Conservation (phyloP, 2,329 filamentous ascomycete genomes). For the Colletotrichum lupini region DNA sequence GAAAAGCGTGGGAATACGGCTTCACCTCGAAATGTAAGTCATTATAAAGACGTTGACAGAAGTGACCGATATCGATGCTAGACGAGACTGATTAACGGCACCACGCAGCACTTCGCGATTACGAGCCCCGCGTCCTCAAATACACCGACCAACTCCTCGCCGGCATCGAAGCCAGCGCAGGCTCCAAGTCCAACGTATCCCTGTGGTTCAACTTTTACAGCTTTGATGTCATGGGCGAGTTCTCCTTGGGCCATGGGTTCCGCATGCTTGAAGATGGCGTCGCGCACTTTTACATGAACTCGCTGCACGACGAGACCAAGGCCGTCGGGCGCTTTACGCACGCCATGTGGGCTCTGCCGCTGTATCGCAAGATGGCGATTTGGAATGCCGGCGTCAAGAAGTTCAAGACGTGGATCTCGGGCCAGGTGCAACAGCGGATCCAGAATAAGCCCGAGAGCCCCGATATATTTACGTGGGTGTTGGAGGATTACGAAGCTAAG, state of each 20-base stretch:
- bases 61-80: neutral
- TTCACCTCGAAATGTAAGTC: conserved; percentile 42
- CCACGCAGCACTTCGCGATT: conserved; percentile 37
- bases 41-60: rapidly evolving
- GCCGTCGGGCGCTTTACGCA: conserved; percentile 38
- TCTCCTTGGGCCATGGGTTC: conserved; percentile 50
- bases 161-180: conserved; percentile 31
- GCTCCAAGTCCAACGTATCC: conserved; percentile 40
- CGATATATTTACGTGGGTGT: conserved; percentile 46
- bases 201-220: conserved; percentile 48
- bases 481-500: conserved; percentile 40
- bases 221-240: conserved; percentile 54
- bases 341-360: conserved; percentile 36
- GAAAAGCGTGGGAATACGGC: conserved; percentile 47
- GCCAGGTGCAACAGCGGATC: conserved; percentile 20
- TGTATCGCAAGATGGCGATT: conserved; percentile 33
- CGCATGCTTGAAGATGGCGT: conserved; percentile 45
- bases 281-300: conserved; percentile 41
- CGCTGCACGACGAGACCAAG: conserved; percentile 38
- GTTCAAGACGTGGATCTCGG: conserved; percentile 36
- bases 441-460: conserved; percentile 35
- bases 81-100: neutral
- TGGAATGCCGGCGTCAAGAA: conserved; percentile 36
- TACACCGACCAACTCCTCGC: conserved; percentile 40
- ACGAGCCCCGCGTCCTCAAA: conserved; percentile 42